Conservation (phyloP, 306 rosid species). For the Lathyrus tuberosus region DNA sequence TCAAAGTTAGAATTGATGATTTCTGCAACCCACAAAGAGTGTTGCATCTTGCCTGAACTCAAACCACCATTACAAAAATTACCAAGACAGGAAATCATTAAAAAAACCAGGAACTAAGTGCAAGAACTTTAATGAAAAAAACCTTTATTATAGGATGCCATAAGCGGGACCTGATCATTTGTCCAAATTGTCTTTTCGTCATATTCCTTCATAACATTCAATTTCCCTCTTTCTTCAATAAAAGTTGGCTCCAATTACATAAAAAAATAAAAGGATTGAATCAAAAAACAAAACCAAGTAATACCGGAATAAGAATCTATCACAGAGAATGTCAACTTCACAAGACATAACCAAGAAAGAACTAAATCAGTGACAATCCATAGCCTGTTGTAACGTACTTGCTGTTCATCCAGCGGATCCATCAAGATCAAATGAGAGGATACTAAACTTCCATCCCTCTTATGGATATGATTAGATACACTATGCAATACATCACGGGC, state of each 20-base stretch:
- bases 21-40: slow-evolving; percentile 92
- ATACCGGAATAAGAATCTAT: slow-evolving; percentile 22
- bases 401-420: slow-evolving; percentile 83
- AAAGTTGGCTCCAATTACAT: slow-evolving; percentile 56
- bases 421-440: slow-evolving; percentile 84
- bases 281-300: slow-evolving; percentile 21
- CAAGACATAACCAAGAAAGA: slow-evolving; percentile 24
- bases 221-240: slow-evolving; percentile 89
- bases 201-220: slow-evolving; percentile 82
- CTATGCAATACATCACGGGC: slow-evolving; percentile 53
- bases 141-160: slow-evolving; percentile 97
- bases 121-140: slow-evolving; percentile 33
- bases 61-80: slow-evolving; percentile 37
- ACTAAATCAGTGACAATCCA: slow-evolving; percentile 30
- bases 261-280: not conserved
- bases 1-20: slow-evolving; percentile 60
- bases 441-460: slow-evolving; percentile 59
- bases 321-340: slow-evolving; percentile 26
- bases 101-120: slow-evolving; percentile 32
- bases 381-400: slow-evolving; percentile 49
- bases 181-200: slow-evolving; percentile 99
- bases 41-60: slow-evolving; percentile 93
- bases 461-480: slow-evolving; percentile 52
- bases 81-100: slow-evolving; percentile 28
- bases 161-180: slow-evolving; percentile 83